A percentile compares a stretch with the other conserved stretches of the same genome.
These are phyloP conservation scores for Leishmania major DNA, from an alignment of 208 protist genomes.

Conservation along the genomic window DNA sequence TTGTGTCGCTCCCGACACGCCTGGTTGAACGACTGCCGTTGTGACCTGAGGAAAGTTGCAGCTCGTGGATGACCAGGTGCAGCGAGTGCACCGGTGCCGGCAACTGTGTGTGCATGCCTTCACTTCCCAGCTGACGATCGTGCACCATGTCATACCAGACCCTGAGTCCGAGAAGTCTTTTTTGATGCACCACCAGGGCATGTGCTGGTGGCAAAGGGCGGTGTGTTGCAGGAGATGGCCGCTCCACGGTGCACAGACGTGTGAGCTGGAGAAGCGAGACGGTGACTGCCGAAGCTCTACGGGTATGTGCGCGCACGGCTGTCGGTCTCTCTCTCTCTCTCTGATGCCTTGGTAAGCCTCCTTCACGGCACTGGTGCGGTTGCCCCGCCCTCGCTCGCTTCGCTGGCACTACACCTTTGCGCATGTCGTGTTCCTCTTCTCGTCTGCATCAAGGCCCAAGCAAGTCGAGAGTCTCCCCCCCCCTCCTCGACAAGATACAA, in stretches of 20 bases:
- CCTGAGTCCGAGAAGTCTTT: background rate
- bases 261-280: background rate
- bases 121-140: background rate
- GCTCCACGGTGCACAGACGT: slow-evolving; percentile 20
- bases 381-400: background rate
- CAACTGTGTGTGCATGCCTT: background rate
- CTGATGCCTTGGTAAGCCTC: background rate
- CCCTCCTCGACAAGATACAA: background rate
- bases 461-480: background rate
- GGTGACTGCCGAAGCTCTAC: background rate
- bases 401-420: background rate
- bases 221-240: slow-evolving; percentile 38
- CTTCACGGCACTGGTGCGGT: background rate
- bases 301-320: background rate
- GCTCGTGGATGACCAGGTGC: background rate
- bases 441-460: background rate
- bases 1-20: background rate
- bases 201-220: slow-evolving; percentile 33
- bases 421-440: background rate
- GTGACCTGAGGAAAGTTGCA: background rate
- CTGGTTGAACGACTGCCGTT: background rate
- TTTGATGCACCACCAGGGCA: background rate
- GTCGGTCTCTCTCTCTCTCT: background rate
- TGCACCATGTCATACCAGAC: background rate
- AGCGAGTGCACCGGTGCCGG: background rate